Percentiles rank a stretch among this genome's conserved stretches.
These are phyloP conservation scores for Aspergillus sp. DNA, from an alignment of 2,329 filamentous ascomycete species.

Conservation along the genomic window DNA sequence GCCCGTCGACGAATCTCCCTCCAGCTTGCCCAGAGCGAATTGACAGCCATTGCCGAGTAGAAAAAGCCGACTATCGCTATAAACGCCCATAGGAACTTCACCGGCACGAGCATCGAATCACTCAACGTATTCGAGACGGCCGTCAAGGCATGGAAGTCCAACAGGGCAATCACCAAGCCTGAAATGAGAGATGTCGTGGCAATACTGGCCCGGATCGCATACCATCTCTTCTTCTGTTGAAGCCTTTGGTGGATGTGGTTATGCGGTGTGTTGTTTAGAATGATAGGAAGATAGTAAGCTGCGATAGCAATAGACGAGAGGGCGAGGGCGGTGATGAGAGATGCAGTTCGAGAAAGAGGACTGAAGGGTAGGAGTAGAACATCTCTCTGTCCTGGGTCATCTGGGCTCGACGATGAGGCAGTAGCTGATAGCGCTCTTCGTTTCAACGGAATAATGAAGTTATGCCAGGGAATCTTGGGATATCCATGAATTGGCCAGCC, in stretches of 20 bases:
- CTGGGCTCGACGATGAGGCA: no score
- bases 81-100: background rate
- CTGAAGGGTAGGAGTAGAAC: no score
- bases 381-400: no score
- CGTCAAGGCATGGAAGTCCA: background rate
- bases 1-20: background rate
- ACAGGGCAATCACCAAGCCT: background rate
- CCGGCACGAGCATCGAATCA: background rate
- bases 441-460: slow-evolving; percentile 34
- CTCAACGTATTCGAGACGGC: background rate
- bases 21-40: slow-evolving; percentile 2
- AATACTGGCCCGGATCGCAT: background rate
- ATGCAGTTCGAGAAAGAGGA: no score
- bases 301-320: background rate
- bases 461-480: slow-evolving; percentile 37
- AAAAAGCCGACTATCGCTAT: background rate
- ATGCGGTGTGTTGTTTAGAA: background rate
- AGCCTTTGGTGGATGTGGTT: background rate
- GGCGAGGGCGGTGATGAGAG: background rate
- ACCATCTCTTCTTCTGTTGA: background rate
- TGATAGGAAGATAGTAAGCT: background rate
- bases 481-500: slow-evolving; percentile 26
- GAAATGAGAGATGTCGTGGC: background rate
- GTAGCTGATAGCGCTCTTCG: slow-evolving; percentile 2
- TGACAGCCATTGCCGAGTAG: slow-evolving; percentile 1